phyloP scores from a whole-genome alignment of 2,329 filamentous ascomycete genomes.

The Colletotrichum agaves region DNA sequence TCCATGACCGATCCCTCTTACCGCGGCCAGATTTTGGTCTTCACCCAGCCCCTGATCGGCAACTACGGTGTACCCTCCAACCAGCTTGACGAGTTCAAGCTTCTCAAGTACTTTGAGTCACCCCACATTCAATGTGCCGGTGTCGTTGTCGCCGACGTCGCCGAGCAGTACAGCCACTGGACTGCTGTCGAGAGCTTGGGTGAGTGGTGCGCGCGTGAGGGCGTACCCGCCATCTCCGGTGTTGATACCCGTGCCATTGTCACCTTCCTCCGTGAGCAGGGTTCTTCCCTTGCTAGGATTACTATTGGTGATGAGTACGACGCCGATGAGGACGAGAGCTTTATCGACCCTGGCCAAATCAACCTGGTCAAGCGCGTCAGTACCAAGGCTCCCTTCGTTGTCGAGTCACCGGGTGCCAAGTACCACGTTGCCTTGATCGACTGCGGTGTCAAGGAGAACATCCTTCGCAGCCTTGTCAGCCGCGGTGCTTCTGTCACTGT shows the following conservation, averaged over 20 bases:
- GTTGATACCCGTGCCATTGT: constrained; percentile 98
- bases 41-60: constrained; percentile 96
- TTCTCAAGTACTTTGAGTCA: constrained; percentile 98
- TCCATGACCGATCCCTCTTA: constrained; percentile 91
- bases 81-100: constrained; percentile 85
- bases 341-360: constrained; percentile 93
- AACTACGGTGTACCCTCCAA: constrained; percentile 97
- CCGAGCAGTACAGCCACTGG: constrained; percentile 96
- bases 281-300: constrained; percentile 94
- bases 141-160: constrained; percentile 95
- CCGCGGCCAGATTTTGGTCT: constrained; percentile 95
- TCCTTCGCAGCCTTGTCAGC: constrained; percentile 90
- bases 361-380: constrained; percentile 96
- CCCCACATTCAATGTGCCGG: constrained; percentile 97
- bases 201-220: constrained; percentile 96
- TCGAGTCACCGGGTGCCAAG: constrained; percentile 83
- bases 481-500: constrained; percentile 93
- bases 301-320: constrained; percentile 98
- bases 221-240: constrained; percentile 93
- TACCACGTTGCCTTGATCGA: constrained; percentile 95
- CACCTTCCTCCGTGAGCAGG: constrained; percentile 93
- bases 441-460: constrained; percentile 99
- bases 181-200: constrained; percentile 94
- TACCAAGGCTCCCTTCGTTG: constrained; percentile 98
- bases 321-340: constrained; percentile 96